These are phyloP conservation scores for Excoecaria cochinchinensis DNA, from an alignment of 345 rosid genomes.

Conservation along the genomic window DNA sequence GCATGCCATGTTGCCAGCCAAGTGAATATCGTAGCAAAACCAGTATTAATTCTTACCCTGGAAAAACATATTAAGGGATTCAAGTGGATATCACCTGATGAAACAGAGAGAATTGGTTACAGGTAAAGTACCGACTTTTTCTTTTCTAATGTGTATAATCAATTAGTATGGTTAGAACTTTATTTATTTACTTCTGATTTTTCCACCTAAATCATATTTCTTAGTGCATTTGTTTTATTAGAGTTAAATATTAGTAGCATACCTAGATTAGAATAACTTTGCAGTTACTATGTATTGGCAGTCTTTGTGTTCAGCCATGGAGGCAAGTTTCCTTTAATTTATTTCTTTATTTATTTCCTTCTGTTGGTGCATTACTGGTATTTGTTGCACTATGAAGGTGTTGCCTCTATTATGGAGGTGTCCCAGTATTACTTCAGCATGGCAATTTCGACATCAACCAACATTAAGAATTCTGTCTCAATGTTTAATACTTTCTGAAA, in stretches of 20 bases:
- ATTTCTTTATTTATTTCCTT: background rate
- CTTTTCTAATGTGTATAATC: background rate
- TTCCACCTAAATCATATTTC: background rate
- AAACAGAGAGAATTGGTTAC: slow-evolving; percentile 62
- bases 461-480: no score
- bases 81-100: slow-evolving; percentile 94
- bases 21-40: slow-evolving; percentile 87
- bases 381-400: background rate
- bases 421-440: background rate
- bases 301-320: background rate
- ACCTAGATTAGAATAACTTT: background rate
- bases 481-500: background rate
- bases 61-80: slow-evolving; percentile 43
- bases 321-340: background rate
- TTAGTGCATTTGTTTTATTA: background rate
- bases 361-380: background rate
- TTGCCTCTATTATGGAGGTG: background rate
- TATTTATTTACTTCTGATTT: background rate
- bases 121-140: slow-evolving; percentile 37
- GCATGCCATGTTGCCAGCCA: slow-evolving; percentile 98
- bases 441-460: background rate
- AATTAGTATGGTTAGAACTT: background rate
- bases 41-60: slow-evolving; percentile 69
- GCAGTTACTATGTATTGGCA: background rate
- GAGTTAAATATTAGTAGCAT: background rate